Percentiles rank a stretch among this genome's conserved stretches.
These are phyloP conservation scores for Arachnopeziza araneosa DNA, from an alignment of 2,329 filamentous ascomycete species.

Conservation along the genomic window DNA sequence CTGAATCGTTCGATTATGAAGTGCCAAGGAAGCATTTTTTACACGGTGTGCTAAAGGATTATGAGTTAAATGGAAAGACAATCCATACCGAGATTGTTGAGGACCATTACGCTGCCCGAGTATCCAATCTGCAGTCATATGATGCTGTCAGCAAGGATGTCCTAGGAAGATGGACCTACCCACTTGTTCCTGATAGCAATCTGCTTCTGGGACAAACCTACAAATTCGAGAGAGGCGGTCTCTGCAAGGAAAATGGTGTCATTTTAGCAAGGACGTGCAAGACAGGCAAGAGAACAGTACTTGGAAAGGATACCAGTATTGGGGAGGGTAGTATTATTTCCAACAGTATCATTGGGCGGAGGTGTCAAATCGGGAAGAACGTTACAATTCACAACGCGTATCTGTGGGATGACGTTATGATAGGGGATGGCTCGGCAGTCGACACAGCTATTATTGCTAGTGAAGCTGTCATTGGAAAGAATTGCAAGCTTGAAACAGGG, in stretches of 20 bases:
- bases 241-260: slow-evolving; percentile 76
- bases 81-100: slow-evolving; percentile 84
- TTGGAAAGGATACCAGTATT: slow-evolving; percentile 72
- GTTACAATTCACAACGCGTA: slow-evolving; percentile 75
- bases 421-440: slow-evolving; percentile 70
- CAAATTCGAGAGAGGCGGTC: slow-evolving; percentile 59
- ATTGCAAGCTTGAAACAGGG: slow-evolving; percentile 63
- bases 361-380: slow-evolving; percentile 81
- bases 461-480: slow-evolving; percentile 64
- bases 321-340: slow-evolving; percentile 65
- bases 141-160: slow-evolving; percentile 84
- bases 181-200: slow-evolving; percentile 85
- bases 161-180: slow-evolving; percentile 81
- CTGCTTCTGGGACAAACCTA: slow-evolving; percentile 73
- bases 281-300: slow-evolving; percentile 62
- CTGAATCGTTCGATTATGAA: slow-evolving; percentile 96
- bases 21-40: slow-evolving; percentile 82
- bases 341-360: slow-evolving; percentile 75
- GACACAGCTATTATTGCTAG: slow-evolving; percentile 71
- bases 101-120: slow-evolving; percentile 80
- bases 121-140: slow-evolving; percentile 82
- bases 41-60: slow-evolving; percentile 90
- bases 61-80: slow-evolving; percentile 95
- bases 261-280: slow-evolving; percentile 66
- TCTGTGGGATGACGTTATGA: slow-evolving; percentile 78